Evolutionary conservation across 2,329 filamentous ascomycete genomes (phyloP).

Genomic region (Neonectria faginata): DNA sequence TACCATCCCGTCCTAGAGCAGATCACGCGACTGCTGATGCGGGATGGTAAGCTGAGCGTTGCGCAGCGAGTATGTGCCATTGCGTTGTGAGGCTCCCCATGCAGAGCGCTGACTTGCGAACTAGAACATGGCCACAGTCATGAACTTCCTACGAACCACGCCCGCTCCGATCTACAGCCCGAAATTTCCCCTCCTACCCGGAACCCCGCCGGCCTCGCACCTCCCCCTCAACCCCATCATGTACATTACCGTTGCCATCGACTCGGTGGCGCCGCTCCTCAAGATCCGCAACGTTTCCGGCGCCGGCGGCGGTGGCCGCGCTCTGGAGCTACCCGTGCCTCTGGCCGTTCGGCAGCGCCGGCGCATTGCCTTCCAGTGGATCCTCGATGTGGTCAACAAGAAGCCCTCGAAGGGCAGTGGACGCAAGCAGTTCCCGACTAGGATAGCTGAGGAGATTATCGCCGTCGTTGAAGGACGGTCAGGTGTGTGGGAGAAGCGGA

Average conservation of each 20-base stretch:
- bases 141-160: constrained; percentile 86
- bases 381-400: constrained; percentile 85
- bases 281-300: constrained; percentile 81
- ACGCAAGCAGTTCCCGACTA: constrained; percentile 76
- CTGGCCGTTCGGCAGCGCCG: constrained; percentile 80
- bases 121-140: constrained; percentile 86
- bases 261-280: constrained; percentile 91
- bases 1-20: constrained; percentile 89
- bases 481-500: constrained; percentile 84
- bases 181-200: constrained; percentile 77
- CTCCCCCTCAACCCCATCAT: constrained; percentile 90
- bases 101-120: constrained; percentile 27
- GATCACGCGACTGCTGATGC: constrained; percentile 91
- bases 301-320: constrained; percentile 85
- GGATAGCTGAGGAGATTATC: constrained; percentile 88
- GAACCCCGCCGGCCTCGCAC: constrained; percentile 79
- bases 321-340: constrained; percentile 85
- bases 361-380: constrained; percentile 86
- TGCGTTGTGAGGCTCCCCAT: background rate
- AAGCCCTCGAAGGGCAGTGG: constrained; percentile 79
- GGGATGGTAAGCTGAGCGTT: constrained; percentile 86
- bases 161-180: constrained; percentile 82
- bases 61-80: constrained; percentile 80
- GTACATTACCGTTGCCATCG: constrained; percentile 90
- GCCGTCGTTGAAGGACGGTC: constrained; percentile 89